Conservation (phyloP, 192 early-diverging fungal genomes). For the Neocallimastix lanati region DNA sequence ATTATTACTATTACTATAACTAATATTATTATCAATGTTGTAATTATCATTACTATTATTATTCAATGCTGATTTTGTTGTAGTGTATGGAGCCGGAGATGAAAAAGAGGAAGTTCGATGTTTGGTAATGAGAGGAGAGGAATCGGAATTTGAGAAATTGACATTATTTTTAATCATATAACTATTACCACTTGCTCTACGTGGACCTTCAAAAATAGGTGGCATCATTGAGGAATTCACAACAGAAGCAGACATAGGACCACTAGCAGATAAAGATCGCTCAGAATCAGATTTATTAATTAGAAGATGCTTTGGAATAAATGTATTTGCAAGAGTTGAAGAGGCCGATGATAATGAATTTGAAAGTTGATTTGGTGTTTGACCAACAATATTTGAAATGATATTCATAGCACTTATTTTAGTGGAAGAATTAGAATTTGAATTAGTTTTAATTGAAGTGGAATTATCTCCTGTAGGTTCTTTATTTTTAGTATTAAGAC, state of each 20-base stretch:
- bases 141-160: background rate
- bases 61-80: background rate
- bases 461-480: background rate
- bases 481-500: background rate
- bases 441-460: background rate
- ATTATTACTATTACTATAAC: no score
- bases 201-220: background rate
- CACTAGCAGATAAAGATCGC: background rate
- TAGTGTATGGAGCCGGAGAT: background rate
- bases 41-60: no score
- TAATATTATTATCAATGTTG: no score
- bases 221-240: background rate
- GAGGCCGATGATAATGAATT: background rate
- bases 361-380: background rate
- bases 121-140: background rate
- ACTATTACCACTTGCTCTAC: background rate
- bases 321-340: background rate
- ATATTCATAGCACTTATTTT: background rate
- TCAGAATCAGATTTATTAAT: background rate
- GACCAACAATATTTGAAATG: background rate
- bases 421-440: background rate
- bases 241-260: background rate
- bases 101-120: background rate
- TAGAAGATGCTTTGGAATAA: background rate
- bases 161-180: background rate